Evolutionary conservation across 106 monocot species (phyloP), one percentile per base, ranked within the genome.

Genomic region (Dendrobium catenatum): DNA sequence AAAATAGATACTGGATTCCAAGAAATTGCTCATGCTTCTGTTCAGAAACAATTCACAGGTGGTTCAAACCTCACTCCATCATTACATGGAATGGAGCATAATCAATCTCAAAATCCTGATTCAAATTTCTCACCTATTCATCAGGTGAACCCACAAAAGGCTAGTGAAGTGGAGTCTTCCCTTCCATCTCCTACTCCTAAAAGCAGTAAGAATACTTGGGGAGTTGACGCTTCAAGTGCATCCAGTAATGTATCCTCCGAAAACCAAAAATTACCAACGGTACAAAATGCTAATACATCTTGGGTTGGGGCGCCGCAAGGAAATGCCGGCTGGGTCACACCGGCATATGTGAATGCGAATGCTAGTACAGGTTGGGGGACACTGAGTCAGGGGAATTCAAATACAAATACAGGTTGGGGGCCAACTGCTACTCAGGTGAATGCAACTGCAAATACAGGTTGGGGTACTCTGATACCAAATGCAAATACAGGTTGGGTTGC

Each of bases 161-260:
- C 67, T 40, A 56, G 17, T 15, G 64, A 61, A 18, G 73, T 33
- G 29, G 82, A 85, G 68, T 86, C 86, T 82, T 86, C 92, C 29
- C 75, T 90, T 78, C 90, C 88, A 58, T 93, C 93, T 78, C 88
- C 90, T 31, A 93, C 86, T 9, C 93, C 93, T 47, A 49, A 41
- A 8, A 49, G 26, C 46, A 46, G 17, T 49, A 48, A 42, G 17
- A 42, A 7, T 74, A 44, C 41, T 70, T 64, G 64, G 64, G 64
- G 64, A 37, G 15, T 29, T 40, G 43, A 44, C n/a, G 20, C 19
- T 74, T 40, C 72, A 13, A 51, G 51, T 15, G 10, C 51, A 51
- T 51, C 51, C 51, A 51, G 11, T 51, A 51, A 11, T 51, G 72
- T 26, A 22, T 26, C 64, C 64, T 64, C 64, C 24, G 22, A 64